Percentiles rank a stretch among this genome's conserved stretches.
These are phyloP conservation scores for Talaromyces sp. DNA, from an alignment of 2,329 filamentous ascomycete genomes.

Conservation along the genomic window DNA sequence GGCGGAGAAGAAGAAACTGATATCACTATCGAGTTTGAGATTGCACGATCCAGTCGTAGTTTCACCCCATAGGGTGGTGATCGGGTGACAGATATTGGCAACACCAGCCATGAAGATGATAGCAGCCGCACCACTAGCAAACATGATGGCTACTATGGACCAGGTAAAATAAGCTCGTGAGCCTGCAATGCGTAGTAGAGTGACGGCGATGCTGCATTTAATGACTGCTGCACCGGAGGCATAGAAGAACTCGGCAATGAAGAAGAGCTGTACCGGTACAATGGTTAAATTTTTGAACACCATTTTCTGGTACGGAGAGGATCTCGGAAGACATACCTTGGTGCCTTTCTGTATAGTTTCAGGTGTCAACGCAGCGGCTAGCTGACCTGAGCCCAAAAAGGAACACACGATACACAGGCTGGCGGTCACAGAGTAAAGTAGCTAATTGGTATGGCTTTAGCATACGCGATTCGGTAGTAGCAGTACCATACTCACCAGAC, in stretches of 20 bases:
- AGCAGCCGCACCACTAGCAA: background rate
- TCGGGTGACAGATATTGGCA: constrained; percentile 15
- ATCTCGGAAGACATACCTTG: background rate
- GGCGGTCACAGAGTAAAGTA: constrained; percentile 1
- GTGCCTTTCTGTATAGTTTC: constrained; percentile 4
- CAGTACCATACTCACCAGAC: background rate
- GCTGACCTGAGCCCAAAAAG: constrained; percentile 8
- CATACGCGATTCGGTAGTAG: background rate
- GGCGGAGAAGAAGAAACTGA: constrained; percentile 15
- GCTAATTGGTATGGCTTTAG: background rate
- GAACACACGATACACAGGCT: constrained; percentile 11
- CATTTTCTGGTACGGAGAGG: background rate
- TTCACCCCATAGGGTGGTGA: constrained; percentile 11
- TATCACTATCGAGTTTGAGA: background rate
- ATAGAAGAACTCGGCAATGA: constrained; percentile 16
- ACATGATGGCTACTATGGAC: background rate
- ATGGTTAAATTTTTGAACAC: too few relatives aligned
- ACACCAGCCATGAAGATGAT: constrained; percentile 15
- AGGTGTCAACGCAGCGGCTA: background rate
- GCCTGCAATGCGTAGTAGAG: constrained; percentile 11
- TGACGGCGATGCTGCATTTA: constrained; percentile 12
- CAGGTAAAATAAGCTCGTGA: background rate
- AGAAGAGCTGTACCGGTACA: background rate
- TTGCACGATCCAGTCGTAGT: constrained; percentile 12
- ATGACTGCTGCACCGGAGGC: constrained; percentile 5